A percentile compares a stretch with the other conserved stretches of the same genome.
These are phyloP conservation scores for Venturia effusa DNA, from an alignment of 2,329 filamentous ascomycete species.

Conservation along the genomic window DNA sequence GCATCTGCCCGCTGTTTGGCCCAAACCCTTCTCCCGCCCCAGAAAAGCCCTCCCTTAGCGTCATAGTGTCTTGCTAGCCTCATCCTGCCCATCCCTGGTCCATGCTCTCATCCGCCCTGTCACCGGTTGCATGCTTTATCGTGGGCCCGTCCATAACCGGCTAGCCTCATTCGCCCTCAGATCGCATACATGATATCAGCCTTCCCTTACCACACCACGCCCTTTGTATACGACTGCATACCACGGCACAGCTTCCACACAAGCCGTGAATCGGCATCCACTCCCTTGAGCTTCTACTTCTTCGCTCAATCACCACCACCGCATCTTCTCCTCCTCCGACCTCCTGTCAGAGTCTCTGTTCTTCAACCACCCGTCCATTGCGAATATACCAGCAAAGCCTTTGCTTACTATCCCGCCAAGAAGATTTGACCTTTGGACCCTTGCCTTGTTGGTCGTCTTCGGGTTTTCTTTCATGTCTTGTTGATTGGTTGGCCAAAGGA, in stretches of 20 bases:
- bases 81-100: slow-evolving; percentile 11
- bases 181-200: slow-evolving; percentile 10
- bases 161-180: neutral
- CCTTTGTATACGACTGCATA: neutral
- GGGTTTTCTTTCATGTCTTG: slow-evolving; percentile 9
- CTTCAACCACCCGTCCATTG: neutral
- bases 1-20: slow-evolving; percentile 2
- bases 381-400: neutral
- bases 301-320: neutral
- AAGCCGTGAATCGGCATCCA: neutral
- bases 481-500: slow-evolving; percentile 9
- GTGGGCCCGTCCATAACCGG: neutral
- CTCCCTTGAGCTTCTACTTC: neutral
- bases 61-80: slow-evolving; percentile 12
- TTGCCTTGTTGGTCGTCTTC: neutral
- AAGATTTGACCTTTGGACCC: neutral
- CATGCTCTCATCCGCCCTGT: slow-evolving; percentile 3
- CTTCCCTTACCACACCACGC: slow-evolving; percentile 7
- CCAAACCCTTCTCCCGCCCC: neutral
- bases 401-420: neutral
- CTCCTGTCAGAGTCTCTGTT: neutral
- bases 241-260: neutral
- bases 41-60: slow-evolving; percentile 3
- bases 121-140: slow-evolving; percentile 8
- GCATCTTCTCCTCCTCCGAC: slow-evolving; percentile 2